Conservation (phyloP, 2,329 filamentous ascomycete genomes). For the Diaporthe sp. region DNA sequence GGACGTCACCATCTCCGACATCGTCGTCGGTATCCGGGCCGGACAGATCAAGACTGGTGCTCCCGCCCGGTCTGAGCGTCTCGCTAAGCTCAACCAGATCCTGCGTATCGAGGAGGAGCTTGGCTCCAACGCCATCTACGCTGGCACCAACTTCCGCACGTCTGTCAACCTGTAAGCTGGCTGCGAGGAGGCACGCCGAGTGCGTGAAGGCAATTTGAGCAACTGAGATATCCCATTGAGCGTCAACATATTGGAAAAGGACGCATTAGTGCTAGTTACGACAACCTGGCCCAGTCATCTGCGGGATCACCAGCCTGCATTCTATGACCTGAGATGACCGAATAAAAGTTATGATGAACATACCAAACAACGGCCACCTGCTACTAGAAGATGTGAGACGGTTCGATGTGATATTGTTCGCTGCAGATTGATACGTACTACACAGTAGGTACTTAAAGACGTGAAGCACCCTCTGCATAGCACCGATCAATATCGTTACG, state of each 20-base stretch:
- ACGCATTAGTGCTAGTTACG: slow-evolving; percentile 29
- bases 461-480: neutral
- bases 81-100: slow-evolving; percentile 99
- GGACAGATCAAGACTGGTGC: slow-evolving; percentile 99
- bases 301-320: slow-evolving; percentile 30
- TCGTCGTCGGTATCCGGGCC: slow-evolving; percentile 94
- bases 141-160: slow-evolving; percentile 91
- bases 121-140: slow-evolving; percentile 89
- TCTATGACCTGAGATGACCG: slow-evolving; percentile 30
- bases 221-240: slow-evolving; percentile 22
- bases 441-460: too few relatives aligned
- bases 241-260: slow-evolving; percentile 27
- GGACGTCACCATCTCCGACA: slow-evolving; percentile 99
- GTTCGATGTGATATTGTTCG: neutral
- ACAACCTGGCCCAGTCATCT: slow-evolving; percentile 23
- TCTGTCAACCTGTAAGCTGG: slow-evolving; percentile 82
- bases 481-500: neutral
- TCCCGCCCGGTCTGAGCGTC: slow-evolving; percentile 94
- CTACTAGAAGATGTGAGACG: neutral
- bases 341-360: slow-evolving; percentile 34
- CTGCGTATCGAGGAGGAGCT: slow-evolving; percentile 99
- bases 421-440: too few relatives aligned
- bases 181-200: neutral
- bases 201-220: slow-evolving; percentile 9
- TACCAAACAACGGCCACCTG: neutral